phyloP scores from a whole-genome alignment of 768 basidiomycete genomes.

The Asterophora lycoperdoides region DNA sequence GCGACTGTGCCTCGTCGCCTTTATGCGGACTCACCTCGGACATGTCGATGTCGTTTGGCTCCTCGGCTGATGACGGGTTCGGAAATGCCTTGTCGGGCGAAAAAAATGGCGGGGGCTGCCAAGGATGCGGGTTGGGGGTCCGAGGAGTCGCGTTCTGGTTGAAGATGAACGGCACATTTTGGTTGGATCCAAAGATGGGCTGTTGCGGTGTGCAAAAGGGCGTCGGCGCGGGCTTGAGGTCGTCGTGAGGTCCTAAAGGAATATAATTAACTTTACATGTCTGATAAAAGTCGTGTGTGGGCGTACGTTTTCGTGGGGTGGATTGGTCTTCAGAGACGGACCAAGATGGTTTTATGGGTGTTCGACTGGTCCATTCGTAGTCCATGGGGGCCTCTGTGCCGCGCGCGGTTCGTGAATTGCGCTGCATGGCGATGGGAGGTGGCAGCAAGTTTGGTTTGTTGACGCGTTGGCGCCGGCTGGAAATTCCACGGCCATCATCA shows the following conservation, averaged over 20 bases:
- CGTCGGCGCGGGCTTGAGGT: constrained; percentile 41
- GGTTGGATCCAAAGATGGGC: constrained; percentile 61
- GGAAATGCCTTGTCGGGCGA: constrained; percentile 60
- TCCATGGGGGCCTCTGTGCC: constrained; percentile 83
- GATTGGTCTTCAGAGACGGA: constrained; percentile 39
- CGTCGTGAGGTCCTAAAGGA: constrained; percentile 36
- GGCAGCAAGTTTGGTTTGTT: constrained; percentile 24
- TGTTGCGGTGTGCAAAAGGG: constrained; percentile 31
- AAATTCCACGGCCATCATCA: constrained; percentile 16
- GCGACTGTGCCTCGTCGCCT: constrained; percentile 32
- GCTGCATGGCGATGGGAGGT: constrained; percentile 30
- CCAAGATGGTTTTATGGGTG: constrained; percentile 57
- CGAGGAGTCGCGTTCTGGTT: constrained; percentile 35
- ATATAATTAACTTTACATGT: not conserved
- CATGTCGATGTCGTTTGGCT: constrained; percentile 73
- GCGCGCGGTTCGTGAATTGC: constrained; percentile 29
- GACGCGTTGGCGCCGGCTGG: constrained; percentile 30
- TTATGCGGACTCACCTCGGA: constrained; percentile 61
- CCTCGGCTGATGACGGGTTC: constrained; percentile 32
- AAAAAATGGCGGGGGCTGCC: constrained; percentile 62
- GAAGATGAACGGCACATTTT: constrained; percentile 72
- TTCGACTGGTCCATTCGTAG: constrained; percentile 77
- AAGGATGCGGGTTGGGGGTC: constrained; percentile 52
- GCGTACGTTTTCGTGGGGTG: constrained; percentile 68
- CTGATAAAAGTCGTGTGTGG: constrained; percentile 3